These are phyloP conservation scores for Globisporangium paddicum DNA, from an alignment of 352 stramenopile species.

Conservation along the genomic window DNA sequence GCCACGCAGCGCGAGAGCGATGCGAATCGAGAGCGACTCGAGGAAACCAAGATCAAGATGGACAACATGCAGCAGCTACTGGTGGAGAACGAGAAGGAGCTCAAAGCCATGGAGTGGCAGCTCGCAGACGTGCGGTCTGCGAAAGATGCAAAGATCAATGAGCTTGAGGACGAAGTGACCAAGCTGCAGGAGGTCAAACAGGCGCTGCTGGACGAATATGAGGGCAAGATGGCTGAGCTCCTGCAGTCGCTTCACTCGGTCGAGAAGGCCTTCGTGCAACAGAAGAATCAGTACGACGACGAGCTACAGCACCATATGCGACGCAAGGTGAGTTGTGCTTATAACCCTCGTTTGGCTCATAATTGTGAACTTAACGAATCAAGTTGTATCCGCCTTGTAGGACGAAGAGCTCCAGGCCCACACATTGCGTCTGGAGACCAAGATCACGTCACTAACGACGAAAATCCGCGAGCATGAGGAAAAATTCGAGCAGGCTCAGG, in stretches of 20 bases:
- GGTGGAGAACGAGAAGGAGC: constrained; percentile 57
- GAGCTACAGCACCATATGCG: constrained; percentile 45
- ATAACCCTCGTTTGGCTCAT: too few relatives aligned
- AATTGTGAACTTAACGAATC: not conserved
- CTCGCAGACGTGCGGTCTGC: constrained; percentile 45
- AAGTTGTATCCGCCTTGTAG: not conserved
- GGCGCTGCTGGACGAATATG: constrained; percentile 77
- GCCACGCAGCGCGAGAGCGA: constrained; percentile 36
- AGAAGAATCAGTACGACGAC: constrained; percentile 75
- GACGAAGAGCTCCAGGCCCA: constrained; percentile 26
- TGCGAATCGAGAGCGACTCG: constrained; percentile 29
- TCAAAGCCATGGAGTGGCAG: constrained; percentile 67
- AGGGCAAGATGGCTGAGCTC: constrained; percentile 81
- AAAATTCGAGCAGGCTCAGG: constrained; percentile 36
- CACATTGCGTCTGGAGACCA: constrained; percentile 24
- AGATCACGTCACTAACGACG: constrained; percentile 34
- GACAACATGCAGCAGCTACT: constrained; percentile 61
- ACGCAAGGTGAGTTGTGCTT: constrained; percentile 32
- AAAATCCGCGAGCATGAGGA: constrained; percentile 56
- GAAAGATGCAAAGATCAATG: constrained; percentile 57
- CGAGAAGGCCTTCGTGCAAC: constrained; percentile 80
- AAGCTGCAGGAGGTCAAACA: constrained; percentile 73
- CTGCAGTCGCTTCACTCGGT: constrained; percentile 76
- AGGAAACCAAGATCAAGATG: constrained; percentile 59
- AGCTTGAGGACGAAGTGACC: constrained; percentile 54